Conservation (phyloP, 2,329 filamentous ascomycete species). For the Hymenoscyphus salicellus region DNA sequence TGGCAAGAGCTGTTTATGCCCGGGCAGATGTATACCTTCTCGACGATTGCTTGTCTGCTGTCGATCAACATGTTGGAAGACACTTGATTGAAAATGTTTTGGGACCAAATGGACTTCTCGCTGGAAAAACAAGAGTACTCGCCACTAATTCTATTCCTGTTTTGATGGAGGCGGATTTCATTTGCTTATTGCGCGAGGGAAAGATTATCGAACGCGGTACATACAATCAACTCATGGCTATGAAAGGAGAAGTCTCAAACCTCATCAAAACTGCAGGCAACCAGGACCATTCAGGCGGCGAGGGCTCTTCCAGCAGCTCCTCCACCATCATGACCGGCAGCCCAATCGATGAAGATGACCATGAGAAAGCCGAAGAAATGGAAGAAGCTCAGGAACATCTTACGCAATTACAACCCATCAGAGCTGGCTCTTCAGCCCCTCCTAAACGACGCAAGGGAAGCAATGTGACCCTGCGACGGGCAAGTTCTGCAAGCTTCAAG, state of each 20-base stretch:
- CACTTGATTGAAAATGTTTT: slow-evolving; percentile 95
- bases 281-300: slow-evolving; percentile 45
- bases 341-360: slow-evolving; percentile 39
- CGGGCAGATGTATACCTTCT: slow-evolving; percentile 94
- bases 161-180: slow-evolving; percentile 82
- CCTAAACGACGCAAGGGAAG: slow-evolving; percentile 63
- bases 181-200: slow-evolving; percentile 79
- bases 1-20: slow-evolving; percentile 93
- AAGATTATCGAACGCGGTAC: slow-evolving; percentile 84
- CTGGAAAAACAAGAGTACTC: slow-evolving; percentile 83
- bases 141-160: slow-evolving; percentile 95
- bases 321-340: slow-evolving; percentile 53
- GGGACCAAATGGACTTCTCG: slow-evolving; percentile 76
- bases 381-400: slow-evolving; percentile 76
- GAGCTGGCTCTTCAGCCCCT: slow-evolving; percentile 47
- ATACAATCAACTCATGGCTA: slow-evolving; percentile 85
- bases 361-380: slow-evolving; percentile 55
- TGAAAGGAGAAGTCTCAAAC: slow-evolving; percentile 86
- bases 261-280: slow-evolving; percentile 73
- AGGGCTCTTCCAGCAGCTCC: slow-evolving; percentile 51
- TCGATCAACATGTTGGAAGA: slow-evolving; percentile 95
- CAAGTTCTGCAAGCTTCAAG: slow-evolving; percentile 86
- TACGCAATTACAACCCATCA: slow-evolving; percentile 74
- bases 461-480: slow-evolving; percentile 77
- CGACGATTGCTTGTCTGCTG: slow-evolving; percentile 90